phyloP scores from a whole-genome alignment of 805 yeast species.

The baker's yeast (Saccharomyces cerevisiae) region DNA sequence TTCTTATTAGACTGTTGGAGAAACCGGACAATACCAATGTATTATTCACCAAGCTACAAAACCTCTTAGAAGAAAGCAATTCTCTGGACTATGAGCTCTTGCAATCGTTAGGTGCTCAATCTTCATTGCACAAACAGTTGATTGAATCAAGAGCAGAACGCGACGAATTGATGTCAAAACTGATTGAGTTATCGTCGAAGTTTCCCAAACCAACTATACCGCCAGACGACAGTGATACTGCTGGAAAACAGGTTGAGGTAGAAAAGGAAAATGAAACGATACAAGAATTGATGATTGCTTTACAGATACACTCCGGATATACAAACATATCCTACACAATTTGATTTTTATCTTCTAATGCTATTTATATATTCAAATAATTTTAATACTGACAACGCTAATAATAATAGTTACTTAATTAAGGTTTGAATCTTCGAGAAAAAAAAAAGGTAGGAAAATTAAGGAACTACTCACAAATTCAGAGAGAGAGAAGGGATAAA shows the following conservation, averaged over 20 bases:
- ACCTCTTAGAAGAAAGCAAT: neutral
- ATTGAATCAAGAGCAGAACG: slow-evolving; percentile 5
- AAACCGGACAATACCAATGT: neutral
- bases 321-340: neutral
- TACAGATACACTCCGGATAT: slow-evolving; percentile 15
- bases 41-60: neutral
- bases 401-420: neutral
- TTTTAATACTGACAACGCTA: neutral
- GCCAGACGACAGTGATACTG: neutral
- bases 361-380: neutral
- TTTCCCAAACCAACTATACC: neutral
- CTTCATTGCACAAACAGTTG: slow-evolving; percentile 14
- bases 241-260: neutral
- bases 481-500: neutral
- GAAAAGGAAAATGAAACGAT: slow-evolving; percentile 12
- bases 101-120: neutral
- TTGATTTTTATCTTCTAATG: neutral
- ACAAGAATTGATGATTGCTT: slow-evolving; percentile 14
- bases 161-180: neutral
- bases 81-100: neutral
- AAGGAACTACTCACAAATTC: neutral
- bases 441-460: neutral
- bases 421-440: neutral
- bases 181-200: slow-evolving; percentile 4
- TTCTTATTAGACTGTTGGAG: neutral